Base-by-base conservation (phyloP, 2,329 filamentous ascomycete genomes). In the Alternaria conjuncta region DNA sequence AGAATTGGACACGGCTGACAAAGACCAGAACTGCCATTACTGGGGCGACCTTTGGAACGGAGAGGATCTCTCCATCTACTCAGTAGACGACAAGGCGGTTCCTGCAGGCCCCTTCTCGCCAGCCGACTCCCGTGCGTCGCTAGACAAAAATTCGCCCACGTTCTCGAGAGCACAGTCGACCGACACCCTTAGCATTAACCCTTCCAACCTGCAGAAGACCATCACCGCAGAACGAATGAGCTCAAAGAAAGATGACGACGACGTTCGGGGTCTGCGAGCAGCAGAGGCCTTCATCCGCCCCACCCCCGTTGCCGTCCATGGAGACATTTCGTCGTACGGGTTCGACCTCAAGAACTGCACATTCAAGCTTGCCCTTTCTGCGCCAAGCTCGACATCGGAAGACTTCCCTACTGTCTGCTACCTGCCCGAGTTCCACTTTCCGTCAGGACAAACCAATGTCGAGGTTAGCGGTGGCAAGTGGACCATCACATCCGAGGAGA, bases 11-110 rank as follows among this genome's bases (percentile, higher is more conserved):
- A 41, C 12, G 26, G 47, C 71, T 66, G 66, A 81, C 60, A 10
- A 65, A 43, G 3, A 4, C 7, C 69, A 92, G 86, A 99, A 98
- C 77, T 90, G 91, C 65, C 96, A 99, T 76, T 85, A 90, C 75
- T 90, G 92, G 82, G 96, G 96, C 58, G 96, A 99, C 74, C 89
- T 93, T 69, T 99, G 96, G 96, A 99, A 99, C 71, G 96, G 96
- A 50, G 96, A 99, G 79, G 96, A 99, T 78, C 82, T 99, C 32
- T 97, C 94, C 6, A 96, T 99, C 58, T 91, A 89, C 76, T 97
- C 93, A 0, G 72, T 88, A 6, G 94, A 99, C 76, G 96, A 99
- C 79, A 90, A 89, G 30, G 82, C 86, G 53, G 79, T 89, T 1
- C 85, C 83, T 20, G 73, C 78, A 51, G 76, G 80, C n/a, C 70